Evolutionary conservation across 352 stramenopile genomes (phyloP).

Genomic region (Thalassiosira mediterranea): DNA sequence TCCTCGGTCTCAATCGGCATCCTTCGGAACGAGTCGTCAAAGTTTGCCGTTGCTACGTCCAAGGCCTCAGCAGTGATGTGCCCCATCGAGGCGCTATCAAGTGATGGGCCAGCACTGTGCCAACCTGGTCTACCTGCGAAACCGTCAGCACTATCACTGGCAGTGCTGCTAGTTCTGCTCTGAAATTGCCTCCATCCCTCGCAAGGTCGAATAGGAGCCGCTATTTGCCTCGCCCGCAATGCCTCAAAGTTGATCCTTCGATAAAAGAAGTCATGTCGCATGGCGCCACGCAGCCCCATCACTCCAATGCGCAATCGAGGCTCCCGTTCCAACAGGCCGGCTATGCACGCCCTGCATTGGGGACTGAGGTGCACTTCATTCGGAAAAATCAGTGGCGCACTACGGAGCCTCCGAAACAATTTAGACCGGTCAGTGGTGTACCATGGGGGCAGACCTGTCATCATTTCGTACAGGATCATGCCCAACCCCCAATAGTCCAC

Average conservation of each 20-base stretch:
- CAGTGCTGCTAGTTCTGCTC: slow-evolving; percentile 37
- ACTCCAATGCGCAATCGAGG: slow-evolving; percentile 70
- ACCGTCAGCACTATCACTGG: slow-evolving; percentile 6
- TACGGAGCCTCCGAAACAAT: slow-evolving; percentile 78
- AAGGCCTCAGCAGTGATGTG: slow-evolving; percentile 54
- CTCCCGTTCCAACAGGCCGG: slow-evolving; percentile 74
- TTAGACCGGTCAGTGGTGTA: slow-evolving; percentile 84
- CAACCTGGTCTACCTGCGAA: not conserved
- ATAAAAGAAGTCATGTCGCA: slow-evolving; percentile 81
- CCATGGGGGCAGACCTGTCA: slow-evolving; percentile 85
- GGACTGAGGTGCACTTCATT: slow-evolving; percentile 76
- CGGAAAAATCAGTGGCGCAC: slow-evolving; percentile 69
- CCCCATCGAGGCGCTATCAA: slow-evolving; percentile 44
- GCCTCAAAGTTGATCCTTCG: slow-evolving; percentile 78
- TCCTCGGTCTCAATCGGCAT: slow-evolving; percentile 81
- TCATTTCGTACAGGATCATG: slow-evolving; percentile 89
- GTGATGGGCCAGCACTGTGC: slow-evolving; percentile 35
- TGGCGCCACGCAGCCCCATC: slow-evolving; percentile 70
- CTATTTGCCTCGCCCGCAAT: slow-evolving; percentile 64
- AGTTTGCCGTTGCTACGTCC: slow-evolving; percentile 81
- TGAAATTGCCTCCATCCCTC: slow-evolving; percentile 74
- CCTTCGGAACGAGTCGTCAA: slow-evolving; percentile 81
- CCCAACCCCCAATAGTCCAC: slow-evolving; percentile 89
- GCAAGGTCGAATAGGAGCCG: slow-evolving; percentile 78
- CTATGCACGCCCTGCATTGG: slow-evolving; percentile 62